Percentiles rank a stretch among this genome's conserved stretches.
Conservation (phyloP, 2,329 filamentous ascomycete species). For the Madurella fahalii region DNA sequence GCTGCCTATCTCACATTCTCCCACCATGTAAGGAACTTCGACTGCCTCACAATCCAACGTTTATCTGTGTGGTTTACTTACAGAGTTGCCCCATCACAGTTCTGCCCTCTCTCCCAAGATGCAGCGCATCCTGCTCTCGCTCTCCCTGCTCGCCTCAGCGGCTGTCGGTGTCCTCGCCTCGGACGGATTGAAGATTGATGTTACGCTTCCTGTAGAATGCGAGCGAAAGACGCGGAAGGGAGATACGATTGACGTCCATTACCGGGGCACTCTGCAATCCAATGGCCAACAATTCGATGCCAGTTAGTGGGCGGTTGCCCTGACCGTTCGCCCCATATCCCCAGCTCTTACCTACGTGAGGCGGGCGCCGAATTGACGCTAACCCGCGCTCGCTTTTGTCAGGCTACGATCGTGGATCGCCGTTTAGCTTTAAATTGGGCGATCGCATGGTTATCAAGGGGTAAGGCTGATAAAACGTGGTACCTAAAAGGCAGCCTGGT, state of each 20-base stretch:
- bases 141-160: constrained; percentile 50
- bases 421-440: constrained; percentile 77
- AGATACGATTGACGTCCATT: constrained; percentile 82
- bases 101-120: constrained; percentile 33
- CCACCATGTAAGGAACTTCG: too few species aligned
- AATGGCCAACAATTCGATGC: constrained; percentile 81
- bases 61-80: not conserved
- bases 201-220: constrained; percentile 70
- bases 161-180: constrained; percentile 49
- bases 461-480: constrained; percentile 39
- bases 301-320: constrained; percentile 39
- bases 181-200: constrained; percentile 72
- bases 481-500: not conserved
- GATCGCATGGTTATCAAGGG: constrained; percentile 83
- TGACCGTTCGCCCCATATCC: not conserved
- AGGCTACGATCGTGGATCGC: constrained; percentile 70
- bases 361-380: constrained; percentile 18
- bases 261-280: constrained; percentile 72
- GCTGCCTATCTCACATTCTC: not conserved
- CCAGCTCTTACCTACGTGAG: not conserved
- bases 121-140: constrained; percentile 45
- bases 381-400: constrained; percentile 39
- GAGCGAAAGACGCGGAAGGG: constrained; percentile 71
- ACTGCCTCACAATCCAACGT: not conserved
- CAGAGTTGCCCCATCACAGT: constrained; percentile 7